A percentile compares a stretch with the other conserved stretches of the same genome.
phyloP scores from a whole-genome alignment of 805 yeast species.

The Schwanniomyces polymorphus region DNA sequence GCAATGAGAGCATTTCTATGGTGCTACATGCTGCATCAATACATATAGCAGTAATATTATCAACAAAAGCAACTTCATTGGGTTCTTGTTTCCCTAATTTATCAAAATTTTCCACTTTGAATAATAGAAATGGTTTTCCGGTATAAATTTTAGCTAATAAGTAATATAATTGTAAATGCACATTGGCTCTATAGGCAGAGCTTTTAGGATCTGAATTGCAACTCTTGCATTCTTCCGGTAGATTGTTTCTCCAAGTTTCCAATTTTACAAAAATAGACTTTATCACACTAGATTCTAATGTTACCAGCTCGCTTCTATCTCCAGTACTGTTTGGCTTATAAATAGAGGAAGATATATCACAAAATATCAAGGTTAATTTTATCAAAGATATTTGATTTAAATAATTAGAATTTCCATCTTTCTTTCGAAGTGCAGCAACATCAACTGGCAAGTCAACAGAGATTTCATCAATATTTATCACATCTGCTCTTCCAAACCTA shows the following conservation, averaged over 20 bases:
- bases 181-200: constrained; percentile 6
- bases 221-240: neutral
- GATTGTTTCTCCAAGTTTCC: neutral
- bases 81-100: neutral
- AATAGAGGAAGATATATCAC: constrained; percentile 8
- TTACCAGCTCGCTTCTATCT: neutral
- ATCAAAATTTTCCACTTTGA: constrained; percentile 10
- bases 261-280: neutral
- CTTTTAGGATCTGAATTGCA: neutral
- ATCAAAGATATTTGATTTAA: constrained; percentile 8
- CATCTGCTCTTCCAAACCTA: constrained; percentile 11
- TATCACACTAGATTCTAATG: constrained; percentile 6
- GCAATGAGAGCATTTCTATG: constrained; percentile 10
- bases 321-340: too few species aligned
- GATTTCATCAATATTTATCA: constrained; percentile 9
- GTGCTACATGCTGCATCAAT: constrained; percentile 13
- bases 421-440: constrained; percentile 5
- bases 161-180: constrained; percentile 10
- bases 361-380: constrained; percentile 8
- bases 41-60: constrained; percentile 12
- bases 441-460: constrained; percentile 10
- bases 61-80: constrained; percentile 10
- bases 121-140: constrained; percentile 14
- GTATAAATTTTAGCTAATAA: constrained; percentile 13
- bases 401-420: constrained; percentile 9